Evolutionary conservation across 129 eudicot species (phyloP).

Genomic region (Rutidosis leptorrhynchoides): DNA sequence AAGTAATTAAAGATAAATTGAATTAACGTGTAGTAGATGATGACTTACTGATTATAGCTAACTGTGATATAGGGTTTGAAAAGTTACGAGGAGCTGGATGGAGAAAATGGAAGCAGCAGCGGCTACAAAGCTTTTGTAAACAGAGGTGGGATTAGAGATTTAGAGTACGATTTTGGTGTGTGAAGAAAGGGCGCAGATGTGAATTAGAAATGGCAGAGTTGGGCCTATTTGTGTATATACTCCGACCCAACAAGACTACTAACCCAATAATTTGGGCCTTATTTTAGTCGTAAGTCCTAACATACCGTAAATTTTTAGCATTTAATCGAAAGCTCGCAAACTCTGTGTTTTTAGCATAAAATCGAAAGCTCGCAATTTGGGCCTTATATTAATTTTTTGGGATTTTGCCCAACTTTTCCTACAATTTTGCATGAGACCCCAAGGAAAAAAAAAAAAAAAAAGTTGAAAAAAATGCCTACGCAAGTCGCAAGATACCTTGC

Average conservation of each 20-base stretch:
- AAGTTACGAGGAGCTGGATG: background rate
- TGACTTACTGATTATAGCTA: slow-evolving; percentile 10
- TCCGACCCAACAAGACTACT: background rate
- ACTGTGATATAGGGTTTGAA: background rate
- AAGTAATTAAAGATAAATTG: background rate
- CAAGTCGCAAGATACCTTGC: too few relatives aligned
- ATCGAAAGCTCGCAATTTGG: too few relatives aligned
- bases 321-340: too few relatives aligned
- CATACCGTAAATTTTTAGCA: background rate
- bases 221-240: background rate
- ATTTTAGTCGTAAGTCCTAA: background rate
- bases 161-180: background rate
- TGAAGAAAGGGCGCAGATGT: slow-evolving; percentile 19
- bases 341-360: too few relatives aligned
- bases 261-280: background rate
- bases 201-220: background rate
- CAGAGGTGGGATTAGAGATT: background rate
- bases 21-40: background rate
- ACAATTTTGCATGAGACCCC: too few relatives aligned
- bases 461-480: too few relatives aligned
- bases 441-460: too few relatives aligned
- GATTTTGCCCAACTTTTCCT: too few relatives aligned
- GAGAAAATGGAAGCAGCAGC: slow-evolving; percentile 23
- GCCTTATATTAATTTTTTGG: too few relatives aligned
- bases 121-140: slow-evolving; percentile 10